Evolutionary conservation across 2,329 filamentous ascomycete species (phyloP).

Genomic region (Neophaeococcomyces aloes): DNA sequence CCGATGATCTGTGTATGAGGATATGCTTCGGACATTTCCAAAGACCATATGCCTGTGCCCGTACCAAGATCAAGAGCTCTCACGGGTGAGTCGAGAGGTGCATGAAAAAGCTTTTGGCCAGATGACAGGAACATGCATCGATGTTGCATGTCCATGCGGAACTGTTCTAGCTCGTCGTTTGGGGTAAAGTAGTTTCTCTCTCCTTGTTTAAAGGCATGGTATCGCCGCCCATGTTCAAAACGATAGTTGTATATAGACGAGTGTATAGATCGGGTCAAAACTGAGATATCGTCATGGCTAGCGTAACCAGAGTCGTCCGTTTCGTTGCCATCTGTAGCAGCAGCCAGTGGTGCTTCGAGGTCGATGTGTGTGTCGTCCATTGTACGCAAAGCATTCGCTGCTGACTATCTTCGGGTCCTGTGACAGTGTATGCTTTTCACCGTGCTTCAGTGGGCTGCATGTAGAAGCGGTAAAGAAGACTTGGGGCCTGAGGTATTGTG

Average conservation of each 20-base stretch:
- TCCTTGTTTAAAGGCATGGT: conserved; percentile 27
- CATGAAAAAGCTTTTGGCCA: conserved; percentile 10
- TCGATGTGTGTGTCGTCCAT: too few species aligned
- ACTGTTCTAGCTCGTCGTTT: conserved; percentile 35
- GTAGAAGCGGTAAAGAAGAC: too few species aligned
- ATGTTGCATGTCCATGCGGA: conserved; percentile 32
- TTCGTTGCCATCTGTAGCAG: not conserved
- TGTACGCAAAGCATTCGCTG: too few species aligned
- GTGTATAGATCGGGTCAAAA: conserved; percentile 7
- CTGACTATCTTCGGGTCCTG: too few species aligned
- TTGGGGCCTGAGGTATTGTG: too few species aligned
- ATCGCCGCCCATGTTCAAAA: conserved; percentile 28
- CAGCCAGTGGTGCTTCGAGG: too few species aligned
- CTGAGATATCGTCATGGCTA: conserved; percentile 9
- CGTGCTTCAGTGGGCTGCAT: too few species aligned
- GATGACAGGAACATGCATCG: conserved; percentile 18
- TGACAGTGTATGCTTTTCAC: too few species aligned
- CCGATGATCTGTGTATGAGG: conserved; percentile 28
- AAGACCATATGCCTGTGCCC: conserved; percentile 34
- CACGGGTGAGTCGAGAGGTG: conserved; percentile 5
- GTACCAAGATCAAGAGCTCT: conserved; percentile 32
- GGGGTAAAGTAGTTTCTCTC: conserved; percentile 30
- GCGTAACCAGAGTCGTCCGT: conserved; percentile 11
- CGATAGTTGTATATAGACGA: conserved; percentile 18
- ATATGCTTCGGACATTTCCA: conserved; percentile 31